Base-by-base conservation (phyloP, 2,329 filamentous ascomycete genomes). In the Coleophoma eucalyptorum region DNA sequence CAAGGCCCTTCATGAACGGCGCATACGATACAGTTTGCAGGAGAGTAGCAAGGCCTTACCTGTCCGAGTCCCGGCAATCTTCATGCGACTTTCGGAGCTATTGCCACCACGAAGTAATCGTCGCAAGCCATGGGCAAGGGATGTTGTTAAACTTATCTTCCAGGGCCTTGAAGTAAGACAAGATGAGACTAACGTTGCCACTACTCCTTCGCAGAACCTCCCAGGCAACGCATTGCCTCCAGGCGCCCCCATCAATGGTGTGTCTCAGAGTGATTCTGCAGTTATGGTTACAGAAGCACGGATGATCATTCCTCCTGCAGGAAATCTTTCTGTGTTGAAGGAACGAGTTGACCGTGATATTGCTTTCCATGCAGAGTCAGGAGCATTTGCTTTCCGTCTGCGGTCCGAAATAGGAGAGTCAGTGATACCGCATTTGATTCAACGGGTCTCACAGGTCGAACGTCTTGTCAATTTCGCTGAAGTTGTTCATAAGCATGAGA, bases 401-500 rank as follows among this genome's bases (percentile, higher is more conserved):
- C 58, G 57, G 8, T 62, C 59, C 38, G 54, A 53, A 44, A 48
- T 67, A 40, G 65, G 65, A 13, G 60, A 62, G 45, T 52, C 62
- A 7, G 48, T 65, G 34, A 58, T 67, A 34, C 48, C 58, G 10
- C 46, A 48, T 20, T 57, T 68, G 5, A 53, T 59, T n/a, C 59
- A 66, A 37, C 58, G 59, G 18, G 46, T 62, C 72, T 75, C 54
- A 72, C 77, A 46, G 77, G 84, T 94, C 51, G 82, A 88, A 60
- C 80, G 86, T 18, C 75, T 94, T 26, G 83, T 90, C 37, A 78
- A 79, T 41, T 89, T 89, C 60, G 74, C 90, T 21, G 78, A 83
- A 42, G 82, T 85, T 1, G 79, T 92, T 55, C 73, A 81, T 49
- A 72, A 74, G 55, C 74, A 80, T 57, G 72, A 73, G 43, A 74